Base-by-base conservation (phyloP, 2,329 filamentous ascomycete genomes). In the Ilyonectria sp. region DNA sequence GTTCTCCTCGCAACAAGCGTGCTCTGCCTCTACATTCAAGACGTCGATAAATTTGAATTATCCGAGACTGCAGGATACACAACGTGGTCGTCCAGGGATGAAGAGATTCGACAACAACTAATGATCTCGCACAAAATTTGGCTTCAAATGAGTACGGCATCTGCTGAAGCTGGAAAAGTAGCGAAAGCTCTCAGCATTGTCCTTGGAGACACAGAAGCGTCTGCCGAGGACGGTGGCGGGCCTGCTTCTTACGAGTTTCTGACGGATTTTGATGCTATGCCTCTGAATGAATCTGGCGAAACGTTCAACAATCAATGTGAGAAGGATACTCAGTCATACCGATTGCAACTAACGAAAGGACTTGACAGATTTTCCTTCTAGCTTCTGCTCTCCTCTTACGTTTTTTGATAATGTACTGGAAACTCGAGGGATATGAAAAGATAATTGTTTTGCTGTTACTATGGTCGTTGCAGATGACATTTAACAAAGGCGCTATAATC, bases 401-500 rank as follows among this genome's bases (percentile, higher is more conserved):
- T 68, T 65, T 49, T 69, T 69, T 26, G 64, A 69, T 44, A 67
- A 54, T 65, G 33, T 69, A 60, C 49, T 69, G 57, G 67, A 69
- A 56, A 65, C 52, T 52, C 31, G 49, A 35, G 64, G 67, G 40
- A 60, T n/a, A 52, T 69, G 47, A 56, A 56, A 53, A 59, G 56
- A 43, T 62, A 31, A 60, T 52, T 56, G 11, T 55, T 62, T 65
- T 68, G 46, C 62, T 56, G 31, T 65, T 46, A 57, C 4, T 53
- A 65, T 57, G 43, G 23, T 44, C 21, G 11, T 57, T 26, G n/a
- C 40, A 40, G 29, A 50, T 50, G 8, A 40, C 43, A 56, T 60
- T 43, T 17, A n/a, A 43, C 40, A 43, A 43, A 15, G 15, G 13
- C 15, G 37, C 13, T 2, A 40, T 15, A 40, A 17, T 17, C 6